Evolutionary conservation across 768 basidiomycete species (phyloP).

Genomic region (Boletus tomentosulus): DNA sequence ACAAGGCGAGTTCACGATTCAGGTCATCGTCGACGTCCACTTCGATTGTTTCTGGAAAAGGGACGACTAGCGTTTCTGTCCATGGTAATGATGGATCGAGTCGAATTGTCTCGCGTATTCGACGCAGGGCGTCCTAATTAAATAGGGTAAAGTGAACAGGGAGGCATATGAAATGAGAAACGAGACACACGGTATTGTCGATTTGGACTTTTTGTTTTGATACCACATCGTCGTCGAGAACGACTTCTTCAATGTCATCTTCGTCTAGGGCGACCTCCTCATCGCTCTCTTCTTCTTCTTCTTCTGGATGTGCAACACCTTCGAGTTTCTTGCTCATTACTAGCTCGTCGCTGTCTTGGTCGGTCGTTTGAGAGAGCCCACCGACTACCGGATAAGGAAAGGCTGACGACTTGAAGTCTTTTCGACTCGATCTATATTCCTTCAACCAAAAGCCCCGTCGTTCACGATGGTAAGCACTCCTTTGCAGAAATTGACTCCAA

Average conservation of each 20-base stretch:
- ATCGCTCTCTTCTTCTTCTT: slow-evolving; percentile 28
- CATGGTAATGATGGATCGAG: slow-evolving; percentile 73
- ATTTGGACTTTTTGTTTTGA: slow-evolving; percentile 68
- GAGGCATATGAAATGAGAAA: neutral
- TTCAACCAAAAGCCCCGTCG: neutral
- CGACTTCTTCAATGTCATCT: slow-evolving; percentile 60
- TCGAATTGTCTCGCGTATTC: slow-evolving; percentile 74
- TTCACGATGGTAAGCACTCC: slow-evolving; percentile 13
- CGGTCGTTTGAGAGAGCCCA: neutral
- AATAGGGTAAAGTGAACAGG: neutral
- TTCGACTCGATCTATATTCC: slow-evolving; percentile 7
- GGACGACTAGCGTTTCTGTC: slow-evolving; percentile 76
- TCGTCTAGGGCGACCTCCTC: slow-evolving; percentile 65
- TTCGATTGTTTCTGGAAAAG: slow-evolving; percentile 69
- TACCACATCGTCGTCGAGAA: slow-evolving; percentile 74
- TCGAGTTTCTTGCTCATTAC: slow-evolving; percentile 13
- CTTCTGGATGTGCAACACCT: slow-evolving; percentile 5
- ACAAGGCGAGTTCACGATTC: slow-evolving; percentile 95
- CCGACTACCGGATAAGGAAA: neutral
- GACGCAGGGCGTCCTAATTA: slow-evolving; percentile 65
- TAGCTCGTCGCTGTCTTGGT: neutral
- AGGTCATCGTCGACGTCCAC: slow-evolving; percentile 86
- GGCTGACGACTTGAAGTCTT: slow-evolving; percentile 10
- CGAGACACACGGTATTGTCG: slow-evolving; percentile 65
- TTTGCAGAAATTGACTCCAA: neutral